These are phyloP conservation scores for Poa annua DNA, from an alignment of 176 grass and related monocot species.

Conservation along the genomic window DNA sequence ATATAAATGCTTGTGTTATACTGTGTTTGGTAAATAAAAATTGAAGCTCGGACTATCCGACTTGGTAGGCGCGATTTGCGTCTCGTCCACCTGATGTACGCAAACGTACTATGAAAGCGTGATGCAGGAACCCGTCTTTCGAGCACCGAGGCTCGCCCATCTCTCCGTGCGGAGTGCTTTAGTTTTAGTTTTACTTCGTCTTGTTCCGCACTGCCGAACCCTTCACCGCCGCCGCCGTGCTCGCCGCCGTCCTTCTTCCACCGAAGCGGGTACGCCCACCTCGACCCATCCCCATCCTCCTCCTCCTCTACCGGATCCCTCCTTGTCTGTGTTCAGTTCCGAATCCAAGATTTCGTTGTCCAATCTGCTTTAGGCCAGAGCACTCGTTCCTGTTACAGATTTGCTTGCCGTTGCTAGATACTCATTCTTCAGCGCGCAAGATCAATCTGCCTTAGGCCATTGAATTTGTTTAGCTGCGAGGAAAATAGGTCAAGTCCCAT, in stretches of 20 bases:
- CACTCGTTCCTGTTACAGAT: neutral
- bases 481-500: neutral
- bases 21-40: too few species aligned
- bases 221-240: neutral
- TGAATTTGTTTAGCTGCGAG: neutral
- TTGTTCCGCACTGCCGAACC: neutral
- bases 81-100: too few species aligned
- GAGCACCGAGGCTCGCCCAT: neutral
- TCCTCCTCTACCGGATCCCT: neutral
- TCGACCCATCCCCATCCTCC: neutral
- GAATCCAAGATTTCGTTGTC: neutral
- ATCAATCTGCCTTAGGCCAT: neutral
- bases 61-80: too few species aligned
- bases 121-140: too few species aligned
- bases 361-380: neutral
- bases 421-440: neutral
- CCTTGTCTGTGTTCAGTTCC: neutral
- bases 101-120: too few species aligned
- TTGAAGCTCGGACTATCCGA: too few species aligned
- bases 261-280: neutral
- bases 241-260: constrained; percentile 7
- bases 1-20: too few species aligned
- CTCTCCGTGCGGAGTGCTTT: neutral
- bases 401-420: neutral
- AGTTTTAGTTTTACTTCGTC: neutral